phyloP scores from a whole-genome alignment of 441 rosid genomes.

The Eugenia klotzschiana region DNA sequence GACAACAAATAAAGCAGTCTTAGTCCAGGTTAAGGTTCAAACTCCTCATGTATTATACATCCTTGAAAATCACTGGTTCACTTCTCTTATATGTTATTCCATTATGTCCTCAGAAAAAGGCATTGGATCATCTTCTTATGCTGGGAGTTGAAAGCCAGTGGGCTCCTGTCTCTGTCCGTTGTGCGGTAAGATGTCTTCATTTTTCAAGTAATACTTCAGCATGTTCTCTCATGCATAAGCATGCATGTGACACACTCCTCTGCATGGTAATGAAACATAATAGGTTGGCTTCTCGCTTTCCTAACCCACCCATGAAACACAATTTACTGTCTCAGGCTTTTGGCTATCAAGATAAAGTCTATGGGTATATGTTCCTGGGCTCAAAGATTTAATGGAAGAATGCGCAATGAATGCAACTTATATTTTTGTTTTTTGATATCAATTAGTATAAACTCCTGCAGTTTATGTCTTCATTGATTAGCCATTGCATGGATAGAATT shows the following conservation, averaged over 20 bases:
- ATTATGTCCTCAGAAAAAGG: conserved; percentile 42
- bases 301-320: not conserved
- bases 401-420: not conserved
- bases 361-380: not conserved
- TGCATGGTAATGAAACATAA: not conserved
- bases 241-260: not conserved
- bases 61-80: not conserved
- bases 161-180: conserved; percentile 86
- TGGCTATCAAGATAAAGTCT: not conserved
- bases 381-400: not conserved
- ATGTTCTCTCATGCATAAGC: not conserved
- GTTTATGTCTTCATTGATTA: not conserved
- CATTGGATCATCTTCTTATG: conserved; percentile 71
- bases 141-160: conserved; percentile 93
- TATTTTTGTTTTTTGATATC: not conserved
- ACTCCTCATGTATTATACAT: not conserved
- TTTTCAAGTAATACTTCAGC: not conserved
- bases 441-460: not conserved
- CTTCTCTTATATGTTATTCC: conserved; percentile 10
- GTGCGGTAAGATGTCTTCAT: conserved; percentile 35
- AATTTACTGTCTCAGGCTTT: not conserved
- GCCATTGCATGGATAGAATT: not conserved
- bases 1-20: conserved; percentile 63
- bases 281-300: not conserved
- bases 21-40: conserved; percentile 61